Base-by-base conservation (phyloP, 768 basidiomycete species). In the Mycena pura region DNA sequence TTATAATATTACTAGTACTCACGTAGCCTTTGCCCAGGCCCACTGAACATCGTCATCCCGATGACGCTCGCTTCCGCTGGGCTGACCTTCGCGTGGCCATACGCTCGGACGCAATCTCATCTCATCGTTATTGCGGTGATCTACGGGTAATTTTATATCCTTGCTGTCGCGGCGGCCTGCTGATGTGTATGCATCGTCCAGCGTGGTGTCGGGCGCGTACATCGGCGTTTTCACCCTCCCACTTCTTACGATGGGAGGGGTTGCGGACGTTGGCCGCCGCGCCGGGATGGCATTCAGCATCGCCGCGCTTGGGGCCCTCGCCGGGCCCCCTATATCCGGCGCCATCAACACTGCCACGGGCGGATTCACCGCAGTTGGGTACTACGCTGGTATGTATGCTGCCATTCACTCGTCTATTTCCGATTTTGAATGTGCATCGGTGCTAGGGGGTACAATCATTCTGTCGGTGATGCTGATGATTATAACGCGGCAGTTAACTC, bases 291-390 rank as follows among this genome's bases (percentile, higher is more conserved):
- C 83, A 60, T 77, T 88, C 71, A 87, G 82, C 28, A 78, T 89
- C 48, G 57, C 85, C 22, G 80, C 90, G 0, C 36, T 91, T 17
- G 89, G 88, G 8, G 87, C 87, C 0, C 76, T 92, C 3, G 80
- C 79, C 0, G 91, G 91, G 0, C 88, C 89, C 3, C 91, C 91
- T 0, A 88, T 91, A 60, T 89, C 89, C 8, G 91, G 91, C 1
- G 86, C 86, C 0, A 89, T 92, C 64, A 80, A 82, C 51, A 70
- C 69, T 0, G 77, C 80, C 0, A 83, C 86, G 2, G 82, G 80
- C 3, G 79, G 80, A 0, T 93, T 84, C 66, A 74, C 78, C 38
- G 77, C 68, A 2, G 85, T 86, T 9, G 87, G 87, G 1, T 76
- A 76, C 50, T 89, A 82, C 65, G 87, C 86, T 38, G 85, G 84